Conservation (phyloP, 257 asterid species). For the Pogostemon cablin region DNA sequence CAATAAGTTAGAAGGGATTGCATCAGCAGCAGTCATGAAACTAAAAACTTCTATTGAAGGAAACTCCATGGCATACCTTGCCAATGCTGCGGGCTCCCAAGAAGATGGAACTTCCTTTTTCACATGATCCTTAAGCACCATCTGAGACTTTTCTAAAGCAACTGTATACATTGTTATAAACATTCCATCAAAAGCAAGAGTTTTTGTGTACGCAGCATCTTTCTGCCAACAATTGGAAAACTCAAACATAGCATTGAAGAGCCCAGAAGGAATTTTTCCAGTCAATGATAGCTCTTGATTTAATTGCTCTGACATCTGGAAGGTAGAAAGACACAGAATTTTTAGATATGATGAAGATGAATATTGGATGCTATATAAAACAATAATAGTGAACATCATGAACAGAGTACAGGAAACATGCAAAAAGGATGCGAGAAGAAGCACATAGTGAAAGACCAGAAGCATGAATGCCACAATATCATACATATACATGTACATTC, state of each 20-base stretch:
- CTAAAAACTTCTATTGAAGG: constrained; percentile 30
- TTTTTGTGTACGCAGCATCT: constrained; percentile 84
- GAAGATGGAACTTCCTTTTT: constrained; percentile 89
- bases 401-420: constrained; percentile 1
- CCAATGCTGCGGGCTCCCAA: constrained; percentile 95
- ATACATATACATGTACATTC: neutral
- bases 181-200: constrained; percentile 94
- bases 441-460: constrained; percentile 12
- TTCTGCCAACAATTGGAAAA: constrained; percentile 97
- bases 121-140: constrained; percentile 80
- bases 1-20: constrained; percentile 22
- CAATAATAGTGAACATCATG: constrained; percentile 6
- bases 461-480: constrained; percentile 20
- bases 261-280: constrained; percentile 95
- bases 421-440: constrained; percentile 7
- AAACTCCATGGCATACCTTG: constrained; percentile 59
- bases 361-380: constrained; percentile 15
- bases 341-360: neutral
- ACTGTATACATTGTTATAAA: constrained; percentile 80
- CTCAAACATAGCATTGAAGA: constrained; percentile 95
- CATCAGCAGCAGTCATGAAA: constrained; percentile 19
- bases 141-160: constrained; percentile 94
- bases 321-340: constrained; percentile 16
- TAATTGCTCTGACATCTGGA: constrained; percentile 96
- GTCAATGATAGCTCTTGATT: constrained; percentile 87